Percentiles rank a stretch among this genome's conserved stretches.
Evolutionary conservation across 2,329 filamentous ascomycete species (phyloP).

Genomic region (Scedosporium boydii): DNA sequence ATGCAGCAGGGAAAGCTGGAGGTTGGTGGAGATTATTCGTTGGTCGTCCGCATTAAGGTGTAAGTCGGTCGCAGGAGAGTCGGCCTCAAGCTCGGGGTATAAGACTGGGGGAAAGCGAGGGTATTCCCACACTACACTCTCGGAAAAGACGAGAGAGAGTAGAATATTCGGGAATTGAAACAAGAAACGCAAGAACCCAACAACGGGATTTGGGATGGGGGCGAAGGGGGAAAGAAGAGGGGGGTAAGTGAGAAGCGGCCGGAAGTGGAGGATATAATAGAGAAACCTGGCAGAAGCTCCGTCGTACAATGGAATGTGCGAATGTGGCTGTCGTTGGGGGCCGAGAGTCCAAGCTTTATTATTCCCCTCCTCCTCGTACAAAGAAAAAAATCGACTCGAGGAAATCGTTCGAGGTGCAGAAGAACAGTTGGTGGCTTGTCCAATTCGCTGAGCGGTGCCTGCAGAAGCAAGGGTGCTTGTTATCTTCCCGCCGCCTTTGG

Average conservation of each 20-base stretch:
- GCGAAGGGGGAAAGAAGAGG: neutral
- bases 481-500: neutral
- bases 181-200: neutral
- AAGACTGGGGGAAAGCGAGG: neutral
- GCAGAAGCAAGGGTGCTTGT: neutral
- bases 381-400: neutral
- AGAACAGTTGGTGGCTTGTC: neutral
- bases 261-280: constrained; percentile 2
- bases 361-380: neutral
- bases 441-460: neutral
- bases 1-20: neutral
- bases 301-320: neutral
- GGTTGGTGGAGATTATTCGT: neutral
- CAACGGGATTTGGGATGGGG: neutral
- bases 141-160: neutral
- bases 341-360: neutral
- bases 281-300: neutral
- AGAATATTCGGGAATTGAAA: neutral
- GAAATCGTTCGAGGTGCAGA: neutral
- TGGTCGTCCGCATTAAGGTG: neutral
- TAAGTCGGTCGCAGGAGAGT: neutral
- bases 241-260: neutral
- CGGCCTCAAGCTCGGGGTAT: neutral
- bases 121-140: neutral
- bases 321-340: neutral